Percentiles rank a stretch among this genome's conserved stretches.
Evolutionary conservation across 1,284 basidiomycete species (phyloP).

Genomic region (Singerocomus inundabilis): DNA sequence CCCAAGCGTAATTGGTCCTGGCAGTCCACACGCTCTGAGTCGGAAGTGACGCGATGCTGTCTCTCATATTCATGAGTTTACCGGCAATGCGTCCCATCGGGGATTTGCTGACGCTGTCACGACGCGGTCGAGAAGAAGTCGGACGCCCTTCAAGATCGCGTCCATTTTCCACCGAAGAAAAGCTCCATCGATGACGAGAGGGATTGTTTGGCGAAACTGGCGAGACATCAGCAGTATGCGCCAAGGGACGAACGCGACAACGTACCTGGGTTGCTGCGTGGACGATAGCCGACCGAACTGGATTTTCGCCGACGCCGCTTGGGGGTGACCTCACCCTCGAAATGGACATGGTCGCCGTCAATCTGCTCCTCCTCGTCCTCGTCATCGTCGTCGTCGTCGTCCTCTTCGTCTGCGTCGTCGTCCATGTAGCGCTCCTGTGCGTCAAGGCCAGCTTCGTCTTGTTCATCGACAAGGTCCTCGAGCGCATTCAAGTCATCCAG

Average conservation of each 20-base stretch:
- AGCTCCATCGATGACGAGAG: constrained; percentile 42
- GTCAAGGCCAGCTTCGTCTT: constrained; percentile 66
- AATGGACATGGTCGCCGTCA: constrained; percentile 54
- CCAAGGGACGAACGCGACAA: not conserved
- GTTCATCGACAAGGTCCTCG: constrained; percentile 61
- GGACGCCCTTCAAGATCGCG: constrained; percentile 39
- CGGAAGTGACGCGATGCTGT: constrained; percentile 47
- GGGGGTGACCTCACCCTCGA: constrained; percentile 32
- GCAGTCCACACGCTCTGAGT: constrained; percentile 76
- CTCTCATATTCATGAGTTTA: constrained; percentile 48
- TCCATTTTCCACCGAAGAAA: constrained; percentile 46
- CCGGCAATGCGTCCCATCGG: constrained; percentile 48
- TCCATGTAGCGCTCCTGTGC: constrained; percentile 46
- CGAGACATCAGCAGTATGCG: constrained; percentile 1
- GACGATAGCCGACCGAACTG: constrained; percentile 34
- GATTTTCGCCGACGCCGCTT: constrained; percentile 38
- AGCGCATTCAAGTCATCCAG: constrained; percentile 61
- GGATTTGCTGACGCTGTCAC: constrained; percentile 34
- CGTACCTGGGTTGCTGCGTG: constrained; percentile 28
- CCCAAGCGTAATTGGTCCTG: constrained; percentile 82
- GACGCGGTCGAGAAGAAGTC: constrained; percentile 23
- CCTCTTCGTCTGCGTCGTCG: constrained; percentile 63
- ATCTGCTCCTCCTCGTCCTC: constrained; percentile 54
- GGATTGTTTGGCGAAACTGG: constrained; percentile 25
- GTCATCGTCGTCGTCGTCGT: constrained; percentile 68